These are phyloP conservation scores for Talaromyces marneffei DNA, from an alignment of 2,329 filamentous ascomycete species.

Conservation along the genomic window DNA sequence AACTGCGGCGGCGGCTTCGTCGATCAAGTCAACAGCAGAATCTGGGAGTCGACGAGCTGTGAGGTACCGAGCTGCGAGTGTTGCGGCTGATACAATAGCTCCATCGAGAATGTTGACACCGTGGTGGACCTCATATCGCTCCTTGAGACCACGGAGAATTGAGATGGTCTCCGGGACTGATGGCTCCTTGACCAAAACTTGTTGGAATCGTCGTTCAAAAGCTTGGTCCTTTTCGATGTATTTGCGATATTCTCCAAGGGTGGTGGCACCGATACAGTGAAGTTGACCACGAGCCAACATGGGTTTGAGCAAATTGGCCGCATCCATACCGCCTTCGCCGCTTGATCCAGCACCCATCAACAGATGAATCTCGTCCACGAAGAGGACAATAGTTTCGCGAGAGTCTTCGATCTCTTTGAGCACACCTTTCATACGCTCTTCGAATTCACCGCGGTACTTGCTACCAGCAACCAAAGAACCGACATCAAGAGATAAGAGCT, in stretches of 20 bases:
- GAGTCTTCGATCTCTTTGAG: constrained; percentile 93
- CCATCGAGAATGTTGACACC: constrained; percentile 94
- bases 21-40: constrained; percentile 92
- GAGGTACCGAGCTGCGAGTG: constrained; percentile 84
- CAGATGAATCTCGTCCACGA: constrained; percentile 97
- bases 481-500: constrained; percentile 88
- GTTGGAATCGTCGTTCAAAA: constrained; percentile 97
- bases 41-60: constrained; percentile 87
- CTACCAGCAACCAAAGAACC: constrained; percentile 92
- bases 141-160: constrained; percentile 95
- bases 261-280: constrained; percentile 97
- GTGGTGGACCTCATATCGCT: constrained; percentile 96
- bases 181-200: constrained; percentile 95
- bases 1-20: constrained; percentile 95
- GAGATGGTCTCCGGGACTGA: constrained; percentile 84
- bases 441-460: constrained; percentile 98
- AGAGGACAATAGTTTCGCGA: constrained; percentile 94
- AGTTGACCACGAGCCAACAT: constrained; percentile 96
- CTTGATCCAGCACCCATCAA: constrained; percentile 95
- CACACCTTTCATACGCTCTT: constrained; percentile 98
- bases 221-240: constrained; percentile 98
- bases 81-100: constrained; percentile 87
- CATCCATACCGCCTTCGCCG: constrained; percentile 97
- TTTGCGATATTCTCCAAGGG: constrained; percentile 90
- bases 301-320: constrained; percentile 93